These are phyloP conservation scores for Lentinula novae-zelandiae DNA, from an alignment of 1,284 basidiomycete species.

Conservation along the genomic window DNA sequence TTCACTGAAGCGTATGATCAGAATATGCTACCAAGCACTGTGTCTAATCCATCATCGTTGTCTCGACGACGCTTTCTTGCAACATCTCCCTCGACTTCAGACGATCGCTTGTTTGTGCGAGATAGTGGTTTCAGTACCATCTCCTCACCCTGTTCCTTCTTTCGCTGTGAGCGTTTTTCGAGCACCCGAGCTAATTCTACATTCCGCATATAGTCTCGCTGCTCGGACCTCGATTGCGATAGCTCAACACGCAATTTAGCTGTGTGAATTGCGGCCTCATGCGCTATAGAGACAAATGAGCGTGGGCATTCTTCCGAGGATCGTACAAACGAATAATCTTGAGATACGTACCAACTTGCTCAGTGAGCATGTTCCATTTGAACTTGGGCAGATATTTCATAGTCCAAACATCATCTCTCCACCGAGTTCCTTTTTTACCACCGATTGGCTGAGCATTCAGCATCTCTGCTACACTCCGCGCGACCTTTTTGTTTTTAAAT, in stretches of 20 bases:
- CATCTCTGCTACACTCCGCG: slow-evolving; percentile 89
- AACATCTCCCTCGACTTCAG: slow-evolving; percentile 16
- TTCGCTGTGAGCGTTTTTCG: slow-evolving; percentile 81
- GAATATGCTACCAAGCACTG: slow-evolving; percentile 55
- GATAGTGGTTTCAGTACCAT: slow-evolving; percentile 33
- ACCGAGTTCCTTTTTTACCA: slow-evolving; percentile 87
- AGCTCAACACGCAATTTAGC: slow-evolving; percentile 90
- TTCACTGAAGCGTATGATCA: neutral
- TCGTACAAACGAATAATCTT: neutral
- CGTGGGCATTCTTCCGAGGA: slow-evolving; percentile 1
- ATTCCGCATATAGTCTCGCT: slow-evolving; percentile 90
- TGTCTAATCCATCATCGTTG: slow-evolving; percentile 34
- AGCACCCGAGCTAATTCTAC: slow-evolving; percentile 93
- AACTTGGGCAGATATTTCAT: slow-evolving; percentile 98
- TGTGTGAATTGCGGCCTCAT: slow-evolving; percentile 88
- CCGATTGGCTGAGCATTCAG: slow-evolving; percentile 96
- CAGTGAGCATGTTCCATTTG: slow-evolving; percentile 99
- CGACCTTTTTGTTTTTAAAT: slow-evolving; percentile 91
- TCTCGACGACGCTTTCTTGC: slow-evolving; percentile 17
- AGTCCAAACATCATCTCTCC: slow-evolving; percentile 98
- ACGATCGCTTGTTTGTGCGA: slow-evolving; percentile 25
- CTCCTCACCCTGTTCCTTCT: slow-evolving; percentile 49
- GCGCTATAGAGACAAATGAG: slow-evolving; percentile 49
- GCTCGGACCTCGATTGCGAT: slow-evolving; percentile 84
- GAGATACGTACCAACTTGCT: slow-evolving; percentile 85